Evolutionary conservation across 768 basidiomycete genomes (phyloP), one percentile per base, ranked within the genome.

Genomic region (Leccinum uliginosum): DNA sequence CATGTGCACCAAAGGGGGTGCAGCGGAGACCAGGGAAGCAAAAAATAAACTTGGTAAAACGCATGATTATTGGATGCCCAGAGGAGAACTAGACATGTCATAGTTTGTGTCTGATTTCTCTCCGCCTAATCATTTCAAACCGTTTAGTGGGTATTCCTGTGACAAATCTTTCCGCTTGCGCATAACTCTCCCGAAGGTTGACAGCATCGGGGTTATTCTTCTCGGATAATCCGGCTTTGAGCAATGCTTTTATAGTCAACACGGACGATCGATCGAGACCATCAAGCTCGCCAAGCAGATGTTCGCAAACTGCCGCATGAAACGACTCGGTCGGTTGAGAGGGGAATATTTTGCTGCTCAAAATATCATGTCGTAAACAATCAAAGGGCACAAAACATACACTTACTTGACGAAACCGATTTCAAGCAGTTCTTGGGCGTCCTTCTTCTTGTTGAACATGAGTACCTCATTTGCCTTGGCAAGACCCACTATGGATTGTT

Each of bases 401-500:
- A 60, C 76, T 51, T 61, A 87, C 84, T 87, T 89, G 60, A 86
- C 69, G 65, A 89, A 89, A 14, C 86, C 84, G 64, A 76, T 81
- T 40, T 76, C 71, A 5, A 81, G 71, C 0, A 90, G 73, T 43
- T 86, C 84, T 59, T 81, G 74, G 0, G 83, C 81, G 1, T 66
- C 72, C 59, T 86, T 80, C 70, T 83, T 88, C 71, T 83, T 84
- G 45, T 86, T 87, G 73, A 84, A 84, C 11, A 90, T 71, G 3
- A 90, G 75, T 1, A 83, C 84, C 57, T 90, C 88, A 50, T 87
- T 89, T 26, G 87, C 87, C 61, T 80, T 82, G 14, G 80, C 79
- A 24, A 84, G 65, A 15, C 87, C 87, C 83, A 88, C 87, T 89
- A 53, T n/a, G 14, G 21, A 56, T 17, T 12, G 26, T 55, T 17